These are phyloP conservation scores for Zymoseptoria crescenta DNA, from an alignment of 2,329 filamentous ascomycete species.

Conservation along the genomic window DNA sequence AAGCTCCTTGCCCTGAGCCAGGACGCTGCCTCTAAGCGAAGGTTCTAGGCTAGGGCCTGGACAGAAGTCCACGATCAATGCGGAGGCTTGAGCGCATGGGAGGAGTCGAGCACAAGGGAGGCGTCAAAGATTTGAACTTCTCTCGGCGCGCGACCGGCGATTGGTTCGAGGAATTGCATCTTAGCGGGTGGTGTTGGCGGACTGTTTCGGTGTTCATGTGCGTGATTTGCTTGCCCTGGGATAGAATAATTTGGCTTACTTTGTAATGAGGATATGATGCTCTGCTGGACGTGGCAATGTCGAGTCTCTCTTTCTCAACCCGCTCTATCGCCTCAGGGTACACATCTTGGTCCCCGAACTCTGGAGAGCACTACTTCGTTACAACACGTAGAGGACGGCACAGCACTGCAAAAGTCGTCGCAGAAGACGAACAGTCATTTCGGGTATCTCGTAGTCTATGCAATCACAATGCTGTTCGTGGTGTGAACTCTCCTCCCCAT, in stretches of 20 bases:
- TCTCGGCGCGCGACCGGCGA: neutral
- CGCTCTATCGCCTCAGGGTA: no score
- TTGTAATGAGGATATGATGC: neutral
- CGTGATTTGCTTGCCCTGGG: neutral
- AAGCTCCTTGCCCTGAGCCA: conserved; percentile 31
- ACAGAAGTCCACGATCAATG: neutral
- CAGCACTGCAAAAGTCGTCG: neutral
- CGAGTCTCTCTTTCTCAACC: no score
- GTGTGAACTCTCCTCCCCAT: neutral
- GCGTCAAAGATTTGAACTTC: neutral
- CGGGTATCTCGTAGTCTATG: conserved; percentile 18
- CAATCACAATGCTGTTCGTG: conserved; percentile 6
- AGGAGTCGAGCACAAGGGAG: neutral
- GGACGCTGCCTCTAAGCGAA: conserved; percentile 27
- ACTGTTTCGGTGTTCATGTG: neutral
- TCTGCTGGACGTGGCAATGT: neutral
- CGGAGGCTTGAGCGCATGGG: neutral
- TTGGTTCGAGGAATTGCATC: neutral
- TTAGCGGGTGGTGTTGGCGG: neutral
- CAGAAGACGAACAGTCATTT: neutral
- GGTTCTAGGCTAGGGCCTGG: conserved; percentile 5
- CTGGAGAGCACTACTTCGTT: no score
- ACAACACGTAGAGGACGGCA: no score
- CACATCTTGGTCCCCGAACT: no score
- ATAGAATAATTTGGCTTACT: neutral